phyloP scores from a whole-genome alignment of 441 rosid species.

The Manihot esculenta region DNA sequence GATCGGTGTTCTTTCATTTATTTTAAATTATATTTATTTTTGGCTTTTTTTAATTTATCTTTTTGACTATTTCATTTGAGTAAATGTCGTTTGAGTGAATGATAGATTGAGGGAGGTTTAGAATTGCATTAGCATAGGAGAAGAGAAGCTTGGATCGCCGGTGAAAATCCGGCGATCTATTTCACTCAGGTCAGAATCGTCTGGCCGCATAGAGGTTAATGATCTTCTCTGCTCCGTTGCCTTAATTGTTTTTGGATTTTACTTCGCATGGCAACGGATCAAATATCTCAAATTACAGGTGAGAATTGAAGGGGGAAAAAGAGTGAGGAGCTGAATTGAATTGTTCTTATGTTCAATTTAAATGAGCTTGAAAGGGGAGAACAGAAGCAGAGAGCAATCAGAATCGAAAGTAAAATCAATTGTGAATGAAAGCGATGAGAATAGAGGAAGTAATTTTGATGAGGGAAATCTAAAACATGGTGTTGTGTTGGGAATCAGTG shows the following conservation, averaged over 20 bases:
- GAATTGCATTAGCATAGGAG: not conserved
- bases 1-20: too few species aligned
- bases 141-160: conserved; percentile 17
- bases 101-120: not conserved
- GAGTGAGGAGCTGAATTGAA: not conserved
- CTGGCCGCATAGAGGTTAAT: not conserved
- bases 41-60: not conserved
- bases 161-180: conserved; percentile 12
- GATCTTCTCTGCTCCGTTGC: not conserved
- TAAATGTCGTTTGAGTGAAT: not conserved
- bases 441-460: not conserved
- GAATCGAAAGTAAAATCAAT: too few species aligned
- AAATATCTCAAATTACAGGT: not conserved
- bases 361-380: conserved; percentile 34
- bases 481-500: too few species aligned
- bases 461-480: not conserved
- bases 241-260: not conserved
- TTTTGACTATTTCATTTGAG: not conserved
- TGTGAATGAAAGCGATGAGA: conserved; percentile 18
- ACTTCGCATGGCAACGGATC: not conserved
- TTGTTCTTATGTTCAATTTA: conserved; percentile 25
- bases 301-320: not conserved
- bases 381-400: conserved; percentile 14
- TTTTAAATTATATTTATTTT: too few species aligned
- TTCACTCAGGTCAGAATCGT: not conserved